Conservation (phyloP, 495 filamentous ascomycete species). For the Collariella sp. region DNA sequence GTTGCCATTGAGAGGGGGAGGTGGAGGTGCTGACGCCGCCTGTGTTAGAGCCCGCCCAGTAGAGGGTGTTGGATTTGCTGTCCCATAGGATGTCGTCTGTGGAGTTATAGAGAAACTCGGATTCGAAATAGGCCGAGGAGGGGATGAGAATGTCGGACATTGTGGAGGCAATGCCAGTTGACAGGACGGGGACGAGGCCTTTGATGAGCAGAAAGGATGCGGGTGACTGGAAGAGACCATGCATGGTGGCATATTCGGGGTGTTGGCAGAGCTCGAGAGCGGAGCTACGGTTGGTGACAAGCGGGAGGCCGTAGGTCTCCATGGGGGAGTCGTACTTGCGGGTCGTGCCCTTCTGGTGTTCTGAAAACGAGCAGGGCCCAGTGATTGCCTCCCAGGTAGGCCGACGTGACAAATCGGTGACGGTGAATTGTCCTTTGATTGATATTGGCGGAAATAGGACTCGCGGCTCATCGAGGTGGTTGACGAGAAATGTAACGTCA, state of each 20-base stretch:
- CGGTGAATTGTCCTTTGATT: neutral
- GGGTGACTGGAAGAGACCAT: constrained; percentile 25
- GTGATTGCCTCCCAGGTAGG: constrained; percentile 17
- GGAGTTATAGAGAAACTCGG: constrained; percentile 28
- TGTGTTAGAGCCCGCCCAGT: constrained; percentile 46
- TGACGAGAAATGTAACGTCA: constrained; percentile 69
- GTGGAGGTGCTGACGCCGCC: constrained; percentile 32
- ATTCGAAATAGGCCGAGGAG: constrained; percentile 23
- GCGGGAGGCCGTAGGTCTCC: constrained; percentile 20
- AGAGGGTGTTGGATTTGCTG: constrained; percentile 32
- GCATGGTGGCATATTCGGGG: constrained; percentile 19
- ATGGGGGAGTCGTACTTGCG: neutral
- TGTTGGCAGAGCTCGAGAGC: constrained; percentile 23
- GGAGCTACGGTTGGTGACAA: constrained; percentile 15
- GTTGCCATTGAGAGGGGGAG: constrained; percentile 25
- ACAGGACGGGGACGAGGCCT: constrained; percentile 31
- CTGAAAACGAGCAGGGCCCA: constrained; percentile 5
- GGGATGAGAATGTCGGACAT: constrained; percentile 36
- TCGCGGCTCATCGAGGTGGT: constrained; percentile 67
- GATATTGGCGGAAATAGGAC: constrained; percentile 48
- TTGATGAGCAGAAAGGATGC: constrained; percentile 21
- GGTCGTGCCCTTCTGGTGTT: neutral
- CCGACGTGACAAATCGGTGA: constrained; percentile 5
- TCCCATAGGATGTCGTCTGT: constrained; percentile 35
- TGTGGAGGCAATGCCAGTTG: constrained; percentile 27